A percentile compares a stretch with the other conserved stretches of the same genome.
These are phyloP conservation scores for Talaromyces sp. DNA, from an alignment of 2,329 filamentous ascomycete species.

Conservation along the genomic window DNA sequence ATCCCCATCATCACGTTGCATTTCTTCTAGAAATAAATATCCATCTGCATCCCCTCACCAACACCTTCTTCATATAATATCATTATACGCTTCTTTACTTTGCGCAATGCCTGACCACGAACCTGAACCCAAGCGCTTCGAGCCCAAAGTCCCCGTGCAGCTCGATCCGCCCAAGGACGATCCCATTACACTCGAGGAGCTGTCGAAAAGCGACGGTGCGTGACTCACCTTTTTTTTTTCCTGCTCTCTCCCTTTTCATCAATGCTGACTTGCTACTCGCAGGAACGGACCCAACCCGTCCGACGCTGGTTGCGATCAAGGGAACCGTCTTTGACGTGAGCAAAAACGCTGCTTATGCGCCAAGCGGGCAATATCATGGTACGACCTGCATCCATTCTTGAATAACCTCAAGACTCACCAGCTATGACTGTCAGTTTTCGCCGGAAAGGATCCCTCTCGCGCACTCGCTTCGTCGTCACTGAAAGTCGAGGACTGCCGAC, in stretches of 20 bases:
- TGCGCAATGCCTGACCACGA: slow-evolving; percentile 26
- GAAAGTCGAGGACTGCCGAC: slow-evolving; percentile 72
- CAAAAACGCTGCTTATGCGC: slow-evolving; percentile 79
- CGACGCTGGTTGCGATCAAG: slow-evolving; percentile 63
- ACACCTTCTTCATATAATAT: no score
- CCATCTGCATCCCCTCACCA: not conserved
- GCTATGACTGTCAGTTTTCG: slow-evolving; percentile 65
- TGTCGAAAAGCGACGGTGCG: slow-evolving; percentile 79
- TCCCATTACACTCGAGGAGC: slow-evolving; percentile 71
- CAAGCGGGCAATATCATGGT: slow-evolving; percentile 83
- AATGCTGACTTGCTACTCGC: not conserved
- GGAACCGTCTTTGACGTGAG: slow-evolving; percentile 93
- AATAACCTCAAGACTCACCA: not conserved
- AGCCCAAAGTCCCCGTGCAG: slow-evolving; percentile 40
- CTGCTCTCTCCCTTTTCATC: not conserved
- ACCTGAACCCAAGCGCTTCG: slow-evolving; percentile 31
- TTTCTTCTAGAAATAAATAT: not conserved
- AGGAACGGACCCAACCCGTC: slow-evolving; percentile 42
- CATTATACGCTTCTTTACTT: not conserved
- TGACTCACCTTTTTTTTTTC: not conserved
- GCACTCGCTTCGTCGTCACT: slow-evolving; percentile 82
- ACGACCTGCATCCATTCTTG: slow-evolving; percentile 26
- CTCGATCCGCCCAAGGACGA: slow-evolving; percentile 84
- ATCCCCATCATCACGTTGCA: not conserved
- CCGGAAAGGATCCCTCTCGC: slow-evolving; percentile 91